Conservation (phyloP, 352 stramenopile genomes). For the Globisporangium emineosum region DNA sequence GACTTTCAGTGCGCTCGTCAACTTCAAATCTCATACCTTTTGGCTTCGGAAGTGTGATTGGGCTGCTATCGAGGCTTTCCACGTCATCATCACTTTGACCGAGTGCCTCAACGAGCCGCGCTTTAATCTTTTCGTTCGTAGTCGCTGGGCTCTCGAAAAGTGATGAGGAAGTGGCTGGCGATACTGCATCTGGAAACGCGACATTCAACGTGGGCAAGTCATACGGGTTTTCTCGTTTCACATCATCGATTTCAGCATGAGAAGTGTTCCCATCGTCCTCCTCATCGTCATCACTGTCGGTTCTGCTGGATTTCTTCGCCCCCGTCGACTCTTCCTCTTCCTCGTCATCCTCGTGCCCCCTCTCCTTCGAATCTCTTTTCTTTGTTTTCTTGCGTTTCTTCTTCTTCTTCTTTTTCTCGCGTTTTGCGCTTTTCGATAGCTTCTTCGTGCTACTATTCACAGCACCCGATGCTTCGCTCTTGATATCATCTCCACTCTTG, state of each 20-base stretch:
- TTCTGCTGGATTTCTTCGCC: constrained; percentile 18
- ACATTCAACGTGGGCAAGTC: constrained; percentile 1
- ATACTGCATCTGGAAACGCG: constrained; percentile 14
- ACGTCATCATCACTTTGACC: constrained; percentile 52
- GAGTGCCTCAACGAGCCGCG: constrained; percentile 45
- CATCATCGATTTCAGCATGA: not conserved
- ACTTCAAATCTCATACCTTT: constrained; percentile 4
- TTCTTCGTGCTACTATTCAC: constrained; percentile 31
- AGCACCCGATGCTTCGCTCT: constrained; percentile 33
- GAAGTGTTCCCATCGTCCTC: constrained; percentile 17
- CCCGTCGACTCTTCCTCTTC: constrained; percentile 28
- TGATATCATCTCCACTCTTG: constrained; percentile 23
- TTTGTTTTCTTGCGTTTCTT: constrained; percentile 59
- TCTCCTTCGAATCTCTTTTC: constrained; percentile 23
- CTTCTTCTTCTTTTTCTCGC: constrained; percentile 50
- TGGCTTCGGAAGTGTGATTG: constrained; percentile 6
- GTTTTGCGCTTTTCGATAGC: constrained; percentile 32
- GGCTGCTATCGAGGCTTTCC: constrained; percentile 22
- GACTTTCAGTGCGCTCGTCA: not conserved
- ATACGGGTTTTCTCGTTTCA: constrained; percentile 11
- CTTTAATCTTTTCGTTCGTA: constrained; percentile 44
- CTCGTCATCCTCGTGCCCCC: constrained; percentile 17
- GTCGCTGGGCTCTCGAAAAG: constrained; percentile 47
- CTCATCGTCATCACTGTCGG: constrained; percentile 16
- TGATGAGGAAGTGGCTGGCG: constrained; percentile 20